phyloP scores from a whole-genome alignment of 192 early-diverging fungal genomes.

The Backusella tarrabulga region DNA sequence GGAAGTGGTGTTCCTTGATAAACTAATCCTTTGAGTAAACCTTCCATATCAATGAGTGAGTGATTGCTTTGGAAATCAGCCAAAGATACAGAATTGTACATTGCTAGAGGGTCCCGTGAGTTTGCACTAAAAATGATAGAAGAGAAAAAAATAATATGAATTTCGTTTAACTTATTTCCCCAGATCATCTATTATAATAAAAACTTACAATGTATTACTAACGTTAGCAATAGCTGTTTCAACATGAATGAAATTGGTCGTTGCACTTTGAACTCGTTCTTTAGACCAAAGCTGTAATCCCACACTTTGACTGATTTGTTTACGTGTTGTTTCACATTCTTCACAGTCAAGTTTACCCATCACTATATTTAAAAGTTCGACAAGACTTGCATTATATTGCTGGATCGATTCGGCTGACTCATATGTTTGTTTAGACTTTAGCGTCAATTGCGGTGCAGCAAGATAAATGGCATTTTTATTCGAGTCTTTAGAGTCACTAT shows the following conservation, averaged over 20 bases:
- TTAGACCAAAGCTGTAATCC: neutral
- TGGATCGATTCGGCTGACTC: conserved; percentile 41
- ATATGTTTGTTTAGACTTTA: conserved; percentile 68
- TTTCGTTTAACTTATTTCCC: neutral
- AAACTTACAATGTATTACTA: conserved; percentile 37
- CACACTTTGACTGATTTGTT: neutral
- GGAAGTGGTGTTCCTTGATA: conserved; percentile 8
- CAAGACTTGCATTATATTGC: conserved; percentile 43
- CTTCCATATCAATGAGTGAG: conserved; percentile 43
- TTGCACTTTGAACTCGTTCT: conserved; percentile 18
- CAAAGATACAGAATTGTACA: conserved; percentile 46
- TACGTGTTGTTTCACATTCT: conserved; percentile 48
- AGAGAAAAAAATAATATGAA: neutral
- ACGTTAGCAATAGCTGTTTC: conserved; percentile 55
- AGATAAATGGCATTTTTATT: conserved; percentile 48
- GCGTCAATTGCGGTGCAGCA: conserved; percentile 45
- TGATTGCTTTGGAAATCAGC: conserved; percentile 30
- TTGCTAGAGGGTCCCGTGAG: conserved; percentile 43
- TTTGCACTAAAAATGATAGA: conserved; percentile 34
- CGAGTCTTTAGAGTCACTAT: conserved; percentile 58
- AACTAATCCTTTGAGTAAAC: conserved; percentile 29
- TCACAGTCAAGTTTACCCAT: conserved; percentile 31
- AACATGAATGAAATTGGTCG: conserved; percentile 51
- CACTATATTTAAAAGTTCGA: conserved; percentile 40
- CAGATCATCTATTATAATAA: neutral